Base-by-base conservation (phyloP, 257 asterid genomes). In the Nicotiana attenuata region DNA sequence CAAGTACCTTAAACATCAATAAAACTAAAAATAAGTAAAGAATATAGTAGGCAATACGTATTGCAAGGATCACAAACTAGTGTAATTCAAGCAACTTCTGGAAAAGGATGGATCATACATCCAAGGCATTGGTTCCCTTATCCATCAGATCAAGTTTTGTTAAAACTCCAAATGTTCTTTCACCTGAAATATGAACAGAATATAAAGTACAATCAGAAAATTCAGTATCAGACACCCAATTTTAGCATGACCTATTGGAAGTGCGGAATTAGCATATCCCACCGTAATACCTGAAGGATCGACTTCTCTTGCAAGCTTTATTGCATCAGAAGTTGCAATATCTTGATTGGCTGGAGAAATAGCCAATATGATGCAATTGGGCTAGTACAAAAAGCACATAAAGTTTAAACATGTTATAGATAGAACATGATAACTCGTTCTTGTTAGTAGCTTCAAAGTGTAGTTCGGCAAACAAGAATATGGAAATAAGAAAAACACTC, bases 271-370 rank as follows among this genome's bases (percentile, higher is more conserved):
- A 67, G 81, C 57, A 76, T 41, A 82, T 41, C 35, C 7, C 53
- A 73, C 57, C 71, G 26, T 81, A 9, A 57, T 88, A 95, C 99
- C 98, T 75, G 98, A 75, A 64, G 98, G 96, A 87, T 95, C 98
- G 84, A 95, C 99, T 93, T 95, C 99, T 88, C 90, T 91, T 82
- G 99, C 98, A 76, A 95, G 97, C 88, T 95, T 95, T 87, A 95
- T 95, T 71, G 99, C 99, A 87, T 95, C 99, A 7, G 99, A 95
- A 83, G 99, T 95, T 77, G 99, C 99, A 65, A 95, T 95, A 88
- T 95, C 99, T 90, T 95, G 99, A 88, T 95, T 95, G 75, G 99
- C 99, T 35, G 99, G 99, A 86, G 99, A 95, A 84, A 95, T 95
- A 1, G 99, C 99, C 92, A 95, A 88, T 85, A 95, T 95, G 65